A percentile compares a stretch with the other conserved stretches of the same genome.
These are phyloP conservation scores for Austroboletus niveus DNA, from an alignment of 1,284 basidiomycete species.

Conservation along the genomic window DNA sequence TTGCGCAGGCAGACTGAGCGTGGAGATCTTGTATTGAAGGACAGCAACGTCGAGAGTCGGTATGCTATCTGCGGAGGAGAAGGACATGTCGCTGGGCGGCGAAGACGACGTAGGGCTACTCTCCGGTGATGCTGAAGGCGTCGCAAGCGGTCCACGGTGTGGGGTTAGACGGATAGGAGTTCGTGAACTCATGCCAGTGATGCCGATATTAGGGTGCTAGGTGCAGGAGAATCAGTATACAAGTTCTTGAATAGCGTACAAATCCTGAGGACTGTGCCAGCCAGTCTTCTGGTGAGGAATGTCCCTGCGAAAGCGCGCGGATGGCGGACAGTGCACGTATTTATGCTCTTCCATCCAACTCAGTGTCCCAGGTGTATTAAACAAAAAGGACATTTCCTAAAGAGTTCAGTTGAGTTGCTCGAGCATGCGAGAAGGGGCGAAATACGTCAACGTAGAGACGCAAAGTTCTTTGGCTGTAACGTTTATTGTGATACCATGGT, in stretches of 20 bases:
- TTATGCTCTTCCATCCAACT: slow-evolving; percentile 20
- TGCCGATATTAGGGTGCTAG: slow-evolving; percentile 17
- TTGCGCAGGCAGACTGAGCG: neutral
- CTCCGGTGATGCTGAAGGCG: slow-evolving; percentile 21
- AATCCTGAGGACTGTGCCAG: slow-evolving; percentile 28
- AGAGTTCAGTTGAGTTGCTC: slow-evolving; percentile 1
- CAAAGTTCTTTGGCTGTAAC: slow-evolving; percentile 11
- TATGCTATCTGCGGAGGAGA: slow-evolving; percentile 1
- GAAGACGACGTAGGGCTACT: slow-evolving; percentile 22
- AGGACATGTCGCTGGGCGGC: slow-evolving; percentile 13
- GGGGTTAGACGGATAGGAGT: slow-evolving; percentile 28
- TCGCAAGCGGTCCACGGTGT: slow-evolving; percentile 32
- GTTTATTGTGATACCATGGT: slow-evolving; percentile 33
- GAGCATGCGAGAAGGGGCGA: slow-evolving; percentile 1
- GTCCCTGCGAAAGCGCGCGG: slow-evolving; percentile 5
- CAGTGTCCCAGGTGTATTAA: slow-evolving; percentile 1
- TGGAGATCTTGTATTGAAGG: slow-evolving; percentile 13
- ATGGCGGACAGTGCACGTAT: slow-evolving; percentile 10
- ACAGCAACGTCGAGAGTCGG: slow-evolving; percentile 14
- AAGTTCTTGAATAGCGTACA: slow-evolving; percentile 9
- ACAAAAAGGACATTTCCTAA: slow-evolving; percentile 23
- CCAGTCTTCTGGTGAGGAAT: slow-evolving; percentile 23
- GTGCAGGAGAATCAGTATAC: slow-evolving; percentile 14
- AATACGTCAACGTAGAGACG: slow-evolving; percentile 24
- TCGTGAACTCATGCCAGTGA: slow-evolving; percentile 28